Evolutionary conservation across 306 rosid species (phyloP), one percentile per base, ranked within the genome.

Genomic region (Arachis hypogaea): DNA sequence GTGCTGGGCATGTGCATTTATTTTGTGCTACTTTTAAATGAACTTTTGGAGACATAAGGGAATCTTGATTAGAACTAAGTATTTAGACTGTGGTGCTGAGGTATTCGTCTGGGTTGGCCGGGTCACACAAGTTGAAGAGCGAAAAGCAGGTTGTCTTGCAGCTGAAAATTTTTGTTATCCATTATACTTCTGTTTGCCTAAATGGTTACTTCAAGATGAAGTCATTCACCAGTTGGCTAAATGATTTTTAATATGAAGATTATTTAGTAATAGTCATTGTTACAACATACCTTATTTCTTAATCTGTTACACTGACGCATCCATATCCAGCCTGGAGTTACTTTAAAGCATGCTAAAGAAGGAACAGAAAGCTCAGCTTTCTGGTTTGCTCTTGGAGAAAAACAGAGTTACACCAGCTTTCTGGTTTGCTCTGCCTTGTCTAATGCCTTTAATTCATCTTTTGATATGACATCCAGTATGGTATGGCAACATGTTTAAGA

Each of bases 331-430:
- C 98, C 99, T 44, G 98, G 98, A 83, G 89, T 78, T 82, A 14
- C 88, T 64, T 52, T 87, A 69, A 95, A 95, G 85, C 93, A 87
- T 82, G 91, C 98, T 9, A 95, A 95, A 84, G 99, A 95, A 85
- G 98, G 98, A 78, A 95, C 98, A 75, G 99, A 95, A 87, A 95
- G 89, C 88, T 92, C 99, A 71, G 57, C 93, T 64, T 95, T 95
- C 90, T 95, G 99, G 99, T 88, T 67, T 85, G 85, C 96, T 33
- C 88, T 92, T 69, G 99, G 99, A 69, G 99, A 98, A 64, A 95
- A 95, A 85, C 96, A 95, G 86, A 85, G 80, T 75, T 85, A 85
- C 85, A 87, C 79, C 73, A 85, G 88, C 88, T 67, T 72, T 14
- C 14, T 85, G 72, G 88, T 14, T 14, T 14, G 14, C 14, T 14